phyloP scores from a whole-genome alignment of 352 stramenopile genomes.

The Phytophthora niederhauseri region DNA sequence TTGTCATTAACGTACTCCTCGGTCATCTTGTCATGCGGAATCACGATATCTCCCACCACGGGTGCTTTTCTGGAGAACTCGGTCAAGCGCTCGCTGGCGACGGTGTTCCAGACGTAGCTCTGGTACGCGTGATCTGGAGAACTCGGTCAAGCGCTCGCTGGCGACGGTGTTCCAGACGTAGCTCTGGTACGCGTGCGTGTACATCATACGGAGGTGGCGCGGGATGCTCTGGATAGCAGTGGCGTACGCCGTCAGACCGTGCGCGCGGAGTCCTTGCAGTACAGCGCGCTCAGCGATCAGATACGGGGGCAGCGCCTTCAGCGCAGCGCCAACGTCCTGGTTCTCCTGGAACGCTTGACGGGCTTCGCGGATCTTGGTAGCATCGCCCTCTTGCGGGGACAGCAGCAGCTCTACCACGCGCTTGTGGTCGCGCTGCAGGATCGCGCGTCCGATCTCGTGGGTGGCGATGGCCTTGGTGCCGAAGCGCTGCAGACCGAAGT shows the following conservation, averaged over 20 bases:
- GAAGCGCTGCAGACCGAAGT: conserved; percentile 98
- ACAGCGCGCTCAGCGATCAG: conserved; percentile 83
- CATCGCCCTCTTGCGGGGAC: conserved; percentile 72
- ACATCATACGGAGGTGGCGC: conserved; percentile 92
- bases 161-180: conserved; percentile 96
- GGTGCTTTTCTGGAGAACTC: conserved; percentile 66
- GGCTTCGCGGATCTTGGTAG: conserved; percentile 74
- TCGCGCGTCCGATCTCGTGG: conserved; percentile 91
- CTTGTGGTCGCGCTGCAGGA: conserved; percentile 94
- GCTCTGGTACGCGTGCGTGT: conserved; percentile 94
- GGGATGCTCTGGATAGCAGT: conserved; percentile 81
- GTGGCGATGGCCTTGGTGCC: conserved; percentile 91
- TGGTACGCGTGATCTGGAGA: too few relatives aligned
- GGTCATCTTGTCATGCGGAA: conserved; percentile 47
- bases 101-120: conserved; percentile 96
- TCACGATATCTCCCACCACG: conserved; percentile 93
- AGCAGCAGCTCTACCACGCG: conserved; percentile 93
- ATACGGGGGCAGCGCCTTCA: conserved; percentile 75
- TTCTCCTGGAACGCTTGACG: conserved; percentile 68
- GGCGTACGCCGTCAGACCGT: conserved; percentile 62
- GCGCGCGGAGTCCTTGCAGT: conserved; percentile 60
- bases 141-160: conserved; percentile 88
- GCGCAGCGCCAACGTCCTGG: conserved; percentile 57
- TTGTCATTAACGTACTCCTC: conserved; percentile 48
- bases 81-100: conserved; percentile 90